A percentile compares a stretch with the other conserved stretches of the same genome.
Evolutionary conservation across 257 asterid genomes (phyloP).

Genomic region (Solanum peruvianum): DNA sequence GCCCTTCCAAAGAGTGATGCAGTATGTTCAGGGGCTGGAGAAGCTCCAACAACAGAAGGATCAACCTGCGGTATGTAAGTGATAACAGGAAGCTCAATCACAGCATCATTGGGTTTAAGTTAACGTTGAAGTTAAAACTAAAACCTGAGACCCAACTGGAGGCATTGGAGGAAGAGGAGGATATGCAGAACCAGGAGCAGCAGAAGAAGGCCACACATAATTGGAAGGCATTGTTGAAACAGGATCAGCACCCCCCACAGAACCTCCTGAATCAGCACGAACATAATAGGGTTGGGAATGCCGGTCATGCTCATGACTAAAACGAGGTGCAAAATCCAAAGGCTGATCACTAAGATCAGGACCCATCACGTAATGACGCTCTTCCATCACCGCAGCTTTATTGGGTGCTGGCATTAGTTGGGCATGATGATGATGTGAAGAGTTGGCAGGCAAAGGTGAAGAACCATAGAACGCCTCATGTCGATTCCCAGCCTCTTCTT

Average conservation of each 20-base stretch:
- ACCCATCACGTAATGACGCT: constrained; percentile 32
- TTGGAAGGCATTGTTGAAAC: constrained; percentile 33
- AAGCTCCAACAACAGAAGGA: constrained; percentile 40
- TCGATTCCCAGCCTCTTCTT: constrained; percentile 39
- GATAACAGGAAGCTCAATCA: background rate
- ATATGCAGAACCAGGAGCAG: constrained; percentile 43
- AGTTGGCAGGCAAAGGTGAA: constrained; percentile 25
- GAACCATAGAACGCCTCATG: constrained; percentile 40
- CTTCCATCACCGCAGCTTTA: constrained; percentile 41
- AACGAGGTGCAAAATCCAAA: constrained; percentile 52
- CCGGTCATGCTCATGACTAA: constrained; percentile 33
- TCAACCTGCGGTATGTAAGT: constrained; percentile 40
- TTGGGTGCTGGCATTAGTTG: constrained; percentile 32
- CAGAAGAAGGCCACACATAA: constrained; percentile 55
- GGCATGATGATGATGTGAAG: constrained; percentile 32
- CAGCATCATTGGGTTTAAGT: background rate
- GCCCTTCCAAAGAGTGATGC: constrained; percentile 46
- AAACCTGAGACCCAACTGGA: constrained; percentile 62
- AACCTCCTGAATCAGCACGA: constrained; percentile 35
- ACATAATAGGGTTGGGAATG: constrained; percentile 34
- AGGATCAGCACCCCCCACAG: constrained; percentile 45
- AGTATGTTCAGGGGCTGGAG: constrained; percentile 58
- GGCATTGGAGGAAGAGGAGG: constrained; percentile 45
- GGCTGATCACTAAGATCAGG: constrained; percentile 54
- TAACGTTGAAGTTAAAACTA: constrained; percentile 3